A percentile compares a stretch with the other conserved stretches of the same genome.
Evolutionary conservation across 306 rosid genomes (phyloP).

Genomic region (Begonia fuchsioides): DNA sequence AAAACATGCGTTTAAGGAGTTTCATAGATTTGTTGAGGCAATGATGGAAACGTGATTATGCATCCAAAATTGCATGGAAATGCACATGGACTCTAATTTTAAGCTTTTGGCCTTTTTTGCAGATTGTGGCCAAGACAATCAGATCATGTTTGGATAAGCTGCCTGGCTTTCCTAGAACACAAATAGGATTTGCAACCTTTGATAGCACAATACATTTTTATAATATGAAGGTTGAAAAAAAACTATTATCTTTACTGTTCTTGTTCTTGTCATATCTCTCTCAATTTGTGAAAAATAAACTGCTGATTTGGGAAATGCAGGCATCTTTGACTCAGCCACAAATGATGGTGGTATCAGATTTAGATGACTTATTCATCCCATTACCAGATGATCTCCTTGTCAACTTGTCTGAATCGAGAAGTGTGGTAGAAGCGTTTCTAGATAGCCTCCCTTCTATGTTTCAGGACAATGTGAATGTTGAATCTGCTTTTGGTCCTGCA

Average conservation of each 20-base stretch:
- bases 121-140: conserved; percentile 92
- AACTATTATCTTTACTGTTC: neutral
- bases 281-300: no score
- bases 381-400: conserved; percentile 98
- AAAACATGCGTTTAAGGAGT: neutral
- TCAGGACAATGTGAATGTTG: conserved; percentile 73
- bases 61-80: neutral
- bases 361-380: conserved; percentile 90
- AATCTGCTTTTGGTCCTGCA: conserved; percentile 97
- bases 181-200: conserved; percentile 96
- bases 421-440: conserved; percentile 81
- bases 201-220: conserved; percentile 96
- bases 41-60: no score
- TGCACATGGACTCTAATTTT: conserved; percentile 7
- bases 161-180: conserved; percentile 93
- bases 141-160: conserved; percentile 86
- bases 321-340: conserved; percentile 93
- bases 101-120: conserved; percentile 14
- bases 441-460: conserved; percentile 97
- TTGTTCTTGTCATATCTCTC: no score
- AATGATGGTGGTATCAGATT: conserved; percentile 98
- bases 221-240: conserved; percentile 68
- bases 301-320: conserved; percentile 13
- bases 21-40: neutral
- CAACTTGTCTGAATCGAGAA: conserved; percentile 92